Conservation (phyloP, 2,329 filamentous ascomycete genomes). For the Colletotrichum sp. region DNA sequence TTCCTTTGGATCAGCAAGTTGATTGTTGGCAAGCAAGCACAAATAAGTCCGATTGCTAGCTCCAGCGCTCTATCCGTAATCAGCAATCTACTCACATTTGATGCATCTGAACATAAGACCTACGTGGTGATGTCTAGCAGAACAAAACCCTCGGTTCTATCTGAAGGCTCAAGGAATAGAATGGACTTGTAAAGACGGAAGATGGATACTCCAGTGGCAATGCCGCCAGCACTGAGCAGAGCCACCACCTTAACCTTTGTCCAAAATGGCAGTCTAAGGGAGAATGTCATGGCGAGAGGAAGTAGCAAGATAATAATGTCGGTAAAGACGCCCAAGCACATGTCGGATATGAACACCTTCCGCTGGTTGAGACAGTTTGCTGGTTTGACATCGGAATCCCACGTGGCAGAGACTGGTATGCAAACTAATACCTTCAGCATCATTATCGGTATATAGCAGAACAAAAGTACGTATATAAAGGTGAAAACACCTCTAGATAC, state of each 20-base stretch:
- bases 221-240: slow-evolving; percentile 32
- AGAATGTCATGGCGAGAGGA: slow-evolving; percentile 33
- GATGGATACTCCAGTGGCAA: slow-evolving; percentile 28
- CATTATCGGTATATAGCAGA: slow-evolving; percentile 29
- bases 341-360: slow-evolving; percentile 35
- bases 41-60: neutral
- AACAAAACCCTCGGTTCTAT: neutral
- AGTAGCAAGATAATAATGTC: slow-evolving; percentile 37
- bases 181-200: slow-evolving; percentile 24
- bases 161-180: neutral
- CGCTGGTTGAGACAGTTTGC: slow-evolving; percentile 26
- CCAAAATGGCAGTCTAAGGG: slow-evolving; percentile 25
- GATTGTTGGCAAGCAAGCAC: neutral
- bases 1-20: neutral
- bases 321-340: slow-evolving; percentile 32
- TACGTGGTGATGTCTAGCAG: neutral
- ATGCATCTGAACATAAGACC: neutral
- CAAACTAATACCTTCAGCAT: slow-evolving; percentile 28
- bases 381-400: slow-evolving; percentile 23
- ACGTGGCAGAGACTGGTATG: slow-evolving; percentile 24
- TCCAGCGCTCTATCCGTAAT: neutral
- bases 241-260: slow-evolving; percentile 35
- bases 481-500: slow-evolving; percentile 27
- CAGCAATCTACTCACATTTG: neutral
- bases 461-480: slow-evolving; percentile 27